A percentile compares a stretch with the other conserved stretches of the same genome.
Evolutionary conservation across 257 asterid genomes (phyloP).

Genomic region (Scutellaria galericulata): DNA sequence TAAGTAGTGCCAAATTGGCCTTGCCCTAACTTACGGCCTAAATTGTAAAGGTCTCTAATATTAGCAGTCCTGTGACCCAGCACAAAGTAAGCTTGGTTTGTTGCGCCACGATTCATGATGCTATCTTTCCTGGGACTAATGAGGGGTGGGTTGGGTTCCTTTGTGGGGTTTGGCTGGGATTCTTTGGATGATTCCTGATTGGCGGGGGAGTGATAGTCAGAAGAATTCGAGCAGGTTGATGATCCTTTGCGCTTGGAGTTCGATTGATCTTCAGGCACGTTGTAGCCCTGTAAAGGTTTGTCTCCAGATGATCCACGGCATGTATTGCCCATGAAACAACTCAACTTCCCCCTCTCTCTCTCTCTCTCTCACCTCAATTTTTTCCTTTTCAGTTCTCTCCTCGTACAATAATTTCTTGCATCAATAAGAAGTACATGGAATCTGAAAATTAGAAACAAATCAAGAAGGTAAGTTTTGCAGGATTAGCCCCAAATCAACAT

Average conservation of each 20-base stretch:
- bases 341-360: conserved; percentile 36
- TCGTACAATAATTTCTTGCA: conserved; percentile 37
- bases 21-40: conserved; percentile 89
- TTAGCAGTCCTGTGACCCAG: conserved; percentile 81
- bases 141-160: conserved; percentile 43
- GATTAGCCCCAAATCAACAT: conserved; percentile 30
- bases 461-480: conserved; percentile 22
- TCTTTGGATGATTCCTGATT: conserved; percentile 57
- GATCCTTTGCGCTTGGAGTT: conserved; percentile 55
- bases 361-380: conserved; percentile 35
- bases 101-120: conserved; percentile 64
- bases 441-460: conserved; percentile 38
- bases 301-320: conserved; percentile 86
- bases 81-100: conserved; percentile 71
- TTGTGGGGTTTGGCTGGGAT: conserved; percentile 36
- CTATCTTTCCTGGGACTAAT: conserved; percentile 57
- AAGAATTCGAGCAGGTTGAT: conserved; percentile 47
- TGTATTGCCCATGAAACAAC: conserved; percentile 95
- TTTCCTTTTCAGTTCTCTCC: conserved; percentile 19
- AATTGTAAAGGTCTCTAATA: conserved; percentile 73
- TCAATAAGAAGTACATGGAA: conserved; percentile 26
- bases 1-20: conserved; percentile 94
- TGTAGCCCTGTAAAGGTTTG: conserved; percentile 61
- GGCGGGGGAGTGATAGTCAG: conserved; percentile 49
- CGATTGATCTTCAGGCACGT: conserved; percentile 59